A percentile compares a stretch with the other conserved stretches of the same genome.
Evolutionary conservation across 768 basidiomycete species (phyloP).

Genomic region (Lentinula edodes): DNA sequence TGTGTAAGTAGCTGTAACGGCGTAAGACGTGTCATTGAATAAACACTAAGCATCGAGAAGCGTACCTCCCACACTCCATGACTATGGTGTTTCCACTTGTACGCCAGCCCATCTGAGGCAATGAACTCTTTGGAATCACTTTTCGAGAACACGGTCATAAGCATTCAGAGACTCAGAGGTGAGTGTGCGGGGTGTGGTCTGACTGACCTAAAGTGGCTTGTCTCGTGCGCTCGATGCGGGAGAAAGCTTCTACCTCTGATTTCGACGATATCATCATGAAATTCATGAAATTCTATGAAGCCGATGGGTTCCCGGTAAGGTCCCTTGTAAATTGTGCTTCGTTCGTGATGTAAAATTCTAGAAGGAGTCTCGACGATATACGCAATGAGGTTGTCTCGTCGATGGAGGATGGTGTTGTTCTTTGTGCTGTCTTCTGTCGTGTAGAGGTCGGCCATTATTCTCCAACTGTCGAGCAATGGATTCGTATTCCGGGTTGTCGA

Average conservation of each 20-base stretch:
- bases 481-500: no score
- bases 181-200: not conserved
- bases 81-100: not conserved
- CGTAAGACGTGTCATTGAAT: not conserved
- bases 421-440: not conserved
- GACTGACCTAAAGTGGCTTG: not conserved
- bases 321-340: not conserved
- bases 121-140: not conserved
- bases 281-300: not conserved
- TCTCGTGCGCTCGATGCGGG: not conserved
- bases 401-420: not conserved
- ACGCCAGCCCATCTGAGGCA: not conserved
- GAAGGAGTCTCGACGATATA: not conserved
- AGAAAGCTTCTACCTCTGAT: not conserved
- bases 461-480: not conserved
- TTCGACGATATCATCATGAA: not conserved
- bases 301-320: not conserved
- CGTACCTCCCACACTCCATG: not conserved
- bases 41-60: not conserved
- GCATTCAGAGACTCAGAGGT: no score
- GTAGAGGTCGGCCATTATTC: not conserved
- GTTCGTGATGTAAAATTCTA: not conserved
- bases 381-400: not conserved
- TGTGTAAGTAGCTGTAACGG: not conserved
- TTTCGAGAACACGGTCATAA: not conserved